Conservation (phyloP, 768 basidiomycete species). For the Kwoniella mangroviensis region DNA sequence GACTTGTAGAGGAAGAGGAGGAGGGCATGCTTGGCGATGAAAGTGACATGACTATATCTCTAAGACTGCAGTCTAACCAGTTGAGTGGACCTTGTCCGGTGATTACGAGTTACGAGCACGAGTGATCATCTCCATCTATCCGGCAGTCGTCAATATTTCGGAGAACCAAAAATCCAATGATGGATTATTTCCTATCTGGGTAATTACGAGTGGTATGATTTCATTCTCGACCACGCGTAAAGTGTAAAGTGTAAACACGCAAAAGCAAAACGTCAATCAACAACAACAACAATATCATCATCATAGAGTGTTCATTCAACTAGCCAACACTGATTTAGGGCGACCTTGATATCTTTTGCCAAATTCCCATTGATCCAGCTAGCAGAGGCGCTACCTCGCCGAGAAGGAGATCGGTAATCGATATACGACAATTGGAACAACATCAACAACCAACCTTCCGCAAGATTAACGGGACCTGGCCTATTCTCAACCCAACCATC, state of each 20-base stretch:
- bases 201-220: not conserved
- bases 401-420: no score
- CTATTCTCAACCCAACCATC: no score
- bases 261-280: not conserved
- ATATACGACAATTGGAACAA: no score
- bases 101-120: no score
- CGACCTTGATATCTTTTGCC: no score
- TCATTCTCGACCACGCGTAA: not conserved
- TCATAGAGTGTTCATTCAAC: not conserved
- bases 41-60: not conserved
- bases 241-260: not conserved
- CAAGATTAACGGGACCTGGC: no score
- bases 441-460: no score
- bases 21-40: not conserved
- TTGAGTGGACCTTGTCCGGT: no score
- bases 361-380: no score
- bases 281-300: not conserved
- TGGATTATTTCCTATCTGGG: not conserved
- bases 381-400: no score
- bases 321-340: not conserved
- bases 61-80: no score
- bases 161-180: not conserved
- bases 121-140: no score
- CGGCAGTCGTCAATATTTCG: not conserved
- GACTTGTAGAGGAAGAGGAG: conserved; percentile 3